Percentiles rank a stretch among this genome's conserved stretches.
phyloP scores from a whole-genome alignment of 164 flowering plant genomes.

The Vitis rotundifolia region DNA sequence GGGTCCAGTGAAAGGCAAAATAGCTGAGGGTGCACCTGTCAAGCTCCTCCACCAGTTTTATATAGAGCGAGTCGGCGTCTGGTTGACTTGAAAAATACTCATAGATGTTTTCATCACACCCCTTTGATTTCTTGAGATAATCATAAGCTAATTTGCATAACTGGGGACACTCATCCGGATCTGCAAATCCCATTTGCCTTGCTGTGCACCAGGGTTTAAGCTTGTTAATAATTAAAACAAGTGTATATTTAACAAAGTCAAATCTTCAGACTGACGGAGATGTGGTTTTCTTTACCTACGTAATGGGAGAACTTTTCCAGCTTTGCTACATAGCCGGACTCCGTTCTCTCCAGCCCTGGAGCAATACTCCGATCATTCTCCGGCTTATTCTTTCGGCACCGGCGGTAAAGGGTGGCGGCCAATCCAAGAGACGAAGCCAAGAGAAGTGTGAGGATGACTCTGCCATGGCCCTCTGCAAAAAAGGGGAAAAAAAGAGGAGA shows the following conservation, averaged over 20 bases:
- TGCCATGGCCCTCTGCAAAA: constrained; percentile 4
- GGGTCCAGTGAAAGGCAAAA: constrained; percentile 85
- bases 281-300: constrained; percentile 53
- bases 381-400: constrained; percentile 19
- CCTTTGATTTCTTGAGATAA: constrained; percentile 60
- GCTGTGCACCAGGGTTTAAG: constrained; percentile 36
- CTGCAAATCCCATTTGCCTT: constrained; percentile 79
- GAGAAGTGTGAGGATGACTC: constrained; percentile 26
- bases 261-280: too few relatives aligned
- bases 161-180: constrained; percentile 51
- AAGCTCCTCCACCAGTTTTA: constrained; percentile 68
- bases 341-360: constrained; percentile 45
- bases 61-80: constrained; percentile 51
- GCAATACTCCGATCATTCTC: constrained; percentile 23
- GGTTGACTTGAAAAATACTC: constrained; percentile 45
- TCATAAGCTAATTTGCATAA: constrained; percentile 62
- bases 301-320: constrained; percentile 78
- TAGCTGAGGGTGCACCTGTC: constrained; percentile 79
- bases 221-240: too few relatives aligned
- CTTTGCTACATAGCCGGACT: constrained; percentile 51
- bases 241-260: too few relatives aligned
- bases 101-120: constrained; percentile 52
- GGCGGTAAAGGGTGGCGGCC: constrained; percentile 24
- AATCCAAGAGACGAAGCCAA: constrained; percentile 37
- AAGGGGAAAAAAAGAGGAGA: too few relatives aligned